Base-by-base conservation (phyloP, 2,329 filamentous ascomycete species). In the Dothideomycetidae sp. region DNA sequence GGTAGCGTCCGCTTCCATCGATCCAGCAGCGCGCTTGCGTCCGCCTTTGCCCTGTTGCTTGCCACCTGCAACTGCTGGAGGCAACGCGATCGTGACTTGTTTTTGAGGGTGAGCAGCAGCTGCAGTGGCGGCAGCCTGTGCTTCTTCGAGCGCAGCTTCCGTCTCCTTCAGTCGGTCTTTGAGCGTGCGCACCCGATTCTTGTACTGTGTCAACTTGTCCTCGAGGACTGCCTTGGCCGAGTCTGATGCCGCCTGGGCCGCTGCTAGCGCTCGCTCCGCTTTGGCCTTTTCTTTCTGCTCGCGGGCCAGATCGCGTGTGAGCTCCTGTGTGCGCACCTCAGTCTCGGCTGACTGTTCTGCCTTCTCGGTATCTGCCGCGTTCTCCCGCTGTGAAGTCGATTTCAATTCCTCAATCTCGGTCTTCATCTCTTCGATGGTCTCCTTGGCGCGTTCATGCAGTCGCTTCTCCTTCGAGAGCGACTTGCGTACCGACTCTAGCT, bases 81-180 rank as follows among this genome's bases (percentile, higher is more conserved):
- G 42, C 17, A 52, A 49, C 30, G 55, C 51, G 10, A 48, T 31
- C 15, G 54, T 52, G 10, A 54, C 50, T 19, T 51, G 50, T 34
- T 50, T 54, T 3, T 48, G 35, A 49, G 54, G 3, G 9, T 29
- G 33, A 10, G 53, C 48, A 12, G 53, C 53, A 33, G 54, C 50
- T n/a, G 13, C 21, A 12, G 51, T 46, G 7, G 49, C 49, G 23
- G 48, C 48, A 31, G 47, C 54, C 38, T 67, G 61, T 7, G 55
- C 53, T 15, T 59, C 55, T 31, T 66, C 59, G 36, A 67, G 56
- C 43, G 66, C 66, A 29, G 55, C 58, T 45, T 75, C 68, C 26
- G 65, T 65, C 51, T 78, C 71, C 53, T 82, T 84, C 16, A 90
- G 68, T 51, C 83, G 76, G 19, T 79, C 73, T 43, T 84, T 83